Conservation (phyloP, 2,329 filamentous ascomycete genomes). For the Ceratocystis huliohia region DNA sequence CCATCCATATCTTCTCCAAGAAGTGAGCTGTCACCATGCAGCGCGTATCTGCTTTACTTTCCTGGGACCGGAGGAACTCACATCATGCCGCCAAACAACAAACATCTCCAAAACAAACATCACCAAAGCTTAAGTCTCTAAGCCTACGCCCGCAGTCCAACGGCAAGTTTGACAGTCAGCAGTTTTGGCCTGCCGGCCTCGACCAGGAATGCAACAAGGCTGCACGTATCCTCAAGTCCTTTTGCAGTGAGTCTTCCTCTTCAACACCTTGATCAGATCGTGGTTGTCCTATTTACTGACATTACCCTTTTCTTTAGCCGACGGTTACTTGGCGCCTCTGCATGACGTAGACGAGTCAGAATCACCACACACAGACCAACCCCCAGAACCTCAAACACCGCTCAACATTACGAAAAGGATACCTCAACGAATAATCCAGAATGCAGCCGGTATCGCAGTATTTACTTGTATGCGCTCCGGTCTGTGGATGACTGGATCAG, state of each 20-base stretch:
- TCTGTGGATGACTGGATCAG: constrained; percentile 80
- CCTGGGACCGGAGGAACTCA: constrained; percentile 23
- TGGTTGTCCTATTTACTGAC: constrained; percentile 8
- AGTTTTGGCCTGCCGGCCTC: constrained; percentile 73
- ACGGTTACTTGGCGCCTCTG: constrained; percentile 42
- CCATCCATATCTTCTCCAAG: background rate
- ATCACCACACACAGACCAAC: constrained; percentile 22
- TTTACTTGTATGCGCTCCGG: constrained; percentile 95
- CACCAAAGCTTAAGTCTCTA: constrained; percentile 14
- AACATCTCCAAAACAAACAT: constrained; percentile 14
- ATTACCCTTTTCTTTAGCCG: constrained; percentile 30
- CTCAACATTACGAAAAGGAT: constrained; percentile 59
- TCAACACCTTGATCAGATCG: constrained; percentile 4
- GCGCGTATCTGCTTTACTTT: constrained; percentile 22
- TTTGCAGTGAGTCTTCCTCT: constrained; percentile 55
- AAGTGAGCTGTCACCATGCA: constrained; percentile 20
- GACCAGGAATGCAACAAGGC: constrained; percentile 89
- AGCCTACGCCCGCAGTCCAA: constrained; percentile 16
- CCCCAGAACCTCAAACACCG: constrained; percentile 35
- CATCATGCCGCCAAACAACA: constrained; percentile 20
- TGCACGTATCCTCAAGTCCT: constrained; percentile 75
- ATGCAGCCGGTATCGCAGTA: constrained; percentile 80
- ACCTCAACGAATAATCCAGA: constrained; percentile 69
- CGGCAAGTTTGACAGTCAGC: constrained; percentile 33
- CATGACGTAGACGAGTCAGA: constrained; percentile 27